Conservation (phyloP, 768 basidiomycete genomes). For the Boletus fagicola region DNA sequence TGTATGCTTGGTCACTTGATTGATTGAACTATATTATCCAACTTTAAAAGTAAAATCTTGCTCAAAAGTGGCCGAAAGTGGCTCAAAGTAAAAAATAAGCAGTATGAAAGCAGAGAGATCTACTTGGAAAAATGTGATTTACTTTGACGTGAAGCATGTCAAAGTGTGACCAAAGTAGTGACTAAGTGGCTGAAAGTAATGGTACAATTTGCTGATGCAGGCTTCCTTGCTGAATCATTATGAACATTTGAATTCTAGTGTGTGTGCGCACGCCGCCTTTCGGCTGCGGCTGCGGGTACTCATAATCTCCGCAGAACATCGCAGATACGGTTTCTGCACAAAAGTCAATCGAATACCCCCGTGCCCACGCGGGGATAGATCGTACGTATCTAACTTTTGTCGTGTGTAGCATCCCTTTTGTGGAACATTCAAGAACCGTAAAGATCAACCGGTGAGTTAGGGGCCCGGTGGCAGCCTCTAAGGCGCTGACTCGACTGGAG, state of each 20-base stretch:
- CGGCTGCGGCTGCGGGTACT: neutral
- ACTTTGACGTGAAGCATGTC: no score
- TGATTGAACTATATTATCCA: no score
- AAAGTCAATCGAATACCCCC: neutral
- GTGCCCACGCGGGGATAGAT: neutral
- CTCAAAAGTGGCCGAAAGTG: no score
- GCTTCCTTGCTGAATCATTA: neutral
- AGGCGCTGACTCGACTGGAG: neutral
- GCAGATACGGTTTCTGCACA: neutral
- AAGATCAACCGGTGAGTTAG: neutral
- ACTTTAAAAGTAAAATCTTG: no score
- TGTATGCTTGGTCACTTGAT: no score
- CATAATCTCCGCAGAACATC: slow-evolving; percentile 6
- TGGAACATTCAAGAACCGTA: no score
- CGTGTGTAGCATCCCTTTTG: neutral
- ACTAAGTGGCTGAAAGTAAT: no score
- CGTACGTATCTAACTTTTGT: neutral
- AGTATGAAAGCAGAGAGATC: no score
- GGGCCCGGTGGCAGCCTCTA: neutral
- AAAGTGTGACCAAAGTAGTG: no score
- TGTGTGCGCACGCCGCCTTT: neutral
- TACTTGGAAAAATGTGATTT: no score
- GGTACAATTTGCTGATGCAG: no score
- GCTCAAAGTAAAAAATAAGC: no score
- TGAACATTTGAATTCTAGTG: neutral